Conservation (phyloP, 495 filamentous ascomycete species). For the Hyaloscypha variabilis region DNA sequence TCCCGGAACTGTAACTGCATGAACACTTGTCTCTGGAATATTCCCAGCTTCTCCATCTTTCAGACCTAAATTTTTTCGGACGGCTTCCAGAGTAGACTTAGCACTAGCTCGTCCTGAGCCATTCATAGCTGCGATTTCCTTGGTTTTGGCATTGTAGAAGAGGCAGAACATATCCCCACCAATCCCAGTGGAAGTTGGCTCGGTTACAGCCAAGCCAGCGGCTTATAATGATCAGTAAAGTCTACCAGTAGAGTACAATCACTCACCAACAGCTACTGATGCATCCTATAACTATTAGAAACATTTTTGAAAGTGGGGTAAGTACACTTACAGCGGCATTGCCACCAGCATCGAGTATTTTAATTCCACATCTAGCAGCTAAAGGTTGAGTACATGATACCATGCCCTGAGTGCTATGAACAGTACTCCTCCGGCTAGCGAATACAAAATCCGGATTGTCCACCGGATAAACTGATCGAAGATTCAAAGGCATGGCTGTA, state of each 20-base stretch:
- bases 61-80: conserved; percentile 70
- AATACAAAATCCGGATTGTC: conserved; percentile 65
- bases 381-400: conserved; percentile 90
- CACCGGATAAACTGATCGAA: conserved; percentile 63
- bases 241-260: neutral
- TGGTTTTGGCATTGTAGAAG: conserved; percentile 83
- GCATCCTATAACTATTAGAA: conserved; percentile 66
- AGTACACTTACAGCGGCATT: conserved; percentile 78
- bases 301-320: conserved; percentile 19
- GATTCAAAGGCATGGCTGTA: conserved; percentile 57
- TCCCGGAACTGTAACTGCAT: conserved; percentile 85
- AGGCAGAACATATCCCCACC: conserved; percentile 98
- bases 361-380: conserved; percentile 84
- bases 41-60: conserved; percentile 58
- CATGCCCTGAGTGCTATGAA: conserved; percentile 92
- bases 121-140: conserved; percentile 83
- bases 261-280: conserved; percentile 77
- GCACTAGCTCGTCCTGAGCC: conserved; percentile 82
- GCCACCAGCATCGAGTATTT: conserved; percentile 80
- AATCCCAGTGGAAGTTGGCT: conserved; percentile 93
- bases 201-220: conserved; percentile 89
- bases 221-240: conserved; percentile 47
- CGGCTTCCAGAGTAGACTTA: conserved; percentile 67
- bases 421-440: conserved; percentile 83
- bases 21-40: conserved; percentile 77